These are phyloP conservation scores for Eugenia klotzschiana DNA, from an alignment of 441 rosid genomes.

Conservation along the genomic window DNA sequence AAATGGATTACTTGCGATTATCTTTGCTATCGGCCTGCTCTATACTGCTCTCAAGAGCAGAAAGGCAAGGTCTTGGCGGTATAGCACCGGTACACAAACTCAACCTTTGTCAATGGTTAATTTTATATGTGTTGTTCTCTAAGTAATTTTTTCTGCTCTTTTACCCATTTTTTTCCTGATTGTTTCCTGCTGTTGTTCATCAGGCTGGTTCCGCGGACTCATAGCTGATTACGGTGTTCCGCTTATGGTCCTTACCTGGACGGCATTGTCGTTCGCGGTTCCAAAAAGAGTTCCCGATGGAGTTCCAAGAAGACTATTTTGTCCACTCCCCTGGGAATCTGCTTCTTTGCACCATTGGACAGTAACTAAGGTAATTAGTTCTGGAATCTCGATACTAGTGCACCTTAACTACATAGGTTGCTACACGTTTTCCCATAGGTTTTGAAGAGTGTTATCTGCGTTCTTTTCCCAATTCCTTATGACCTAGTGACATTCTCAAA, in stretches of 20 bases:
- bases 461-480: not conserved
- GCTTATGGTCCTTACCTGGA: not conserved
- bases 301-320: not conserved
- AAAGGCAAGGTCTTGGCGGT: constrained; percentile 62
- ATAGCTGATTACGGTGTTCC: not conserved
- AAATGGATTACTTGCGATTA: constrained; percentile 66
- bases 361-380: not conserved
- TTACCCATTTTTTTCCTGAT: not conserved
- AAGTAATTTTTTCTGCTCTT: not conserved
- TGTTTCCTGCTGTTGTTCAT: not conserved
- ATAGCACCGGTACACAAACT: constrained; percentile 47
- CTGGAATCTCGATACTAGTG: not conserved
- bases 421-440: not conserved
- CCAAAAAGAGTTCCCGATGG: not conserved
- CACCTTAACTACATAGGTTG: not conserved
- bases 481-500: not conserved
- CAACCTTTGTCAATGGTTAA: not conserved
- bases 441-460: not conserved
- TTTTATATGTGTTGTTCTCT: not conserved
- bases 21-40: constrained; percentile 58
- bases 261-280: not conserved
- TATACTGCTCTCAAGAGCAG: constrained; percentile 53
- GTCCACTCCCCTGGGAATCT: not conserved
- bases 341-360: not conserved
- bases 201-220: not conserved